phyloP scores from a whole-genome alignment of 2,329 filamentous ascomycete genomes.

The Fusarium sp. region DNA sequence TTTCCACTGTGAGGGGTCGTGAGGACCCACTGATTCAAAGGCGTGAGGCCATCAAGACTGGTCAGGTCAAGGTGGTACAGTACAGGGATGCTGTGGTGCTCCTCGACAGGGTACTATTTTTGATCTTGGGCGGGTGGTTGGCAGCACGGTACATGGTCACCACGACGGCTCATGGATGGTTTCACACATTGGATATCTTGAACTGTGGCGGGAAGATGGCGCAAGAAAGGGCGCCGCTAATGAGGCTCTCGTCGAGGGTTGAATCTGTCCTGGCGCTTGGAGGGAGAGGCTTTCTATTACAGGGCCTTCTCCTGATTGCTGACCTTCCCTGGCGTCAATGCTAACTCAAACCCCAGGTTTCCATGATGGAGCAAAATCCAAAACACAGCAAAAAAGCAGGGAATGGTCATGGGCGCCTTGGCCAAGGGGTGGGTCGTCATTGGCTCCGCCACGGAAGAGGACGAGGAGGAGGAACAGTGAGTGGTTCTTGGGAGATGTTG shows the following conservation, averaged over 20 bases:
- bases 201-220: constrained; percentile 3
- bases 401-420: background rate
- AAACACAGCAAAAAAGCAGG: constrained; percentile 23
- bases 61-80: constrained; percentile 7
- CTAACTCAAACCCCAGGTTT: constrained; percentile 15
- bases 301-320: background rate
- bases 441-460: constrained; percentile 11
- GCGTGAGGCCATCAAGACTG: constrained; percentile 13
- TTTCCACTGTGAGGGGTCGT: background rate
- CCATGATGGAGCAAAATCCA: constrained; percentile 13
- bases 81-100: constrained; percentile 18
- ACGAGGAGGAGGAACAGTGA: constrained; percentile 2
- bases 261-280: background rate
- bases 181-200: background rate
- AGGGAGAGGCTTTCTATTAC: background rate
- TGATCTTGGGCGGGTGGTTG: constrained; percentile 12
- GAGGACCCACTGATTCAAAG: constrained; percentile 10
- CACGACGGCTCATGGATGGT: background rate
- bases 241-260: background rate
- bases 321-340: background rate
- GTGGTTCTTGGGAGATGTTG: constrained; percentile 20
- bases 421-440: constrained; percentile 18
- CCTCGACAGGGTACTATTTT: constrained; percentile 29
- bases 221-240: background rate
- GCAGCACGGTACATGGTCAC: background rate